Conservation (phyloP, 192 early-diverging fungal species). For the Entophlyctis helioformis region DNA sequence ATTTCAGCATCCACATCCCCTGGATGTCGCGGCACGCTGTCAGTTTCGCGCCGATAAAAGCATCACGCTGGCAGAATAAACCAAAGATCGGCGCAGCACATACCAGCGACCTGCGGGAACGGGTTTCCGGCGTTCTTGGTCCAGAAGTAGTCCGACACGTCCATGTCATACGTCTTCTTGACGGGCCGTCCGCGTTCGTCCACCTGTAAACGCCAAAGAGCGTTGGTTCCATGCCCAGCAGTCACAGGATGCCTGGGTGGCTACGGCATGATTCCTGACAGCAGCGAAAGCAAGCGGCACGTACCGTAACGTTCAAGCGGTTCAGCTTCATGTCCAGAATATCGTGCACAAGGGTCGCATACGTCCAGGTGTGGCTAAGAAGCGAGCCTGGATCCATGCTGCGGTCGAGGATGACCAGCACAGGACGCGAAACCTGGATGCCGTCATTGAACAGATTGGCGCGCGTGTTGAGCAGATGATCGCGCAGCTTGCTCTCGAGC, state of each 20-base stretch:
- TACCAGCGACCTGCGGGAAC: slow-evolving; percentile 91
- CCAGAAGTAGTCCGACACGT: slow-evolving; percentile 90
- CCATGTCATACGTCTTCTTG: slow-evolving; percentile 78
- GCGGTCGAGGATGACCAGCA: slow-evolving; percentile 84
- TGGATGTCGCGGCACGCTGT: slow-evolving; percentile 1
- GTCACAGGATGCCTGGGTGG: too few relatives aligned
- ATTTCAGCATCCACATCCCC: slow-evolving; percentile 87
- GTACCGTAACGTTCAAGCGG: slow-evolving; percentile 57
- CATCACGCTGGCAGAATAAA: neutral
- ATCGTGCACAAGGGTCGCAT: slow-evolving; percentile 93
- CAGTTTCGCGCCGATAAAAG: slow-evolving; percentile 1
- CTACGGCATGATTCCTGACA: too few relatives aligned
- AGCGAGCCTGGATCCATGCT: slow-evolving; percentile 85
- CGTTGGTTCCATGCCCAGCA: too few relatives aligned
- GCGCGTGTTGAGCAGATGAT: slow-evolving; percentile 79
- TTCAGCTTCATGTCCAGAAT: slow-evolving; percentile 87
- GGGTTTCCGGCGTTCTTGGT: slow-evolving; percentile 78
- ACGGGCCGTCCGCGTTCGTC: slow-evolving; percentile 45
- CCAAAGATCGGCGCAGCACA: neutral
- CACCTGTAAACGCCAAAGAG: too few relatives aligned
- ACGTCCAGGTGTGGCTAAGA: slow-evolving; percentile 97
- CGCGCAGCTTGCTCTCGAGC: slow-evolving; percentile 78
- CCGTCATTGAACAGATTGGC: too few relatives aligned
- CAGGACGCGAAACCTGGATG: slow-evolving; percentile 24
- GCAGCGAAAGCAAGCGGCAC: too few relatives aligned